A percentile compares a stretch with the other conserved stretches of the same genome.
Conservation (phyloP, 1,284 basidiomycete genomes). For the Puccinia triticina region DNA sequence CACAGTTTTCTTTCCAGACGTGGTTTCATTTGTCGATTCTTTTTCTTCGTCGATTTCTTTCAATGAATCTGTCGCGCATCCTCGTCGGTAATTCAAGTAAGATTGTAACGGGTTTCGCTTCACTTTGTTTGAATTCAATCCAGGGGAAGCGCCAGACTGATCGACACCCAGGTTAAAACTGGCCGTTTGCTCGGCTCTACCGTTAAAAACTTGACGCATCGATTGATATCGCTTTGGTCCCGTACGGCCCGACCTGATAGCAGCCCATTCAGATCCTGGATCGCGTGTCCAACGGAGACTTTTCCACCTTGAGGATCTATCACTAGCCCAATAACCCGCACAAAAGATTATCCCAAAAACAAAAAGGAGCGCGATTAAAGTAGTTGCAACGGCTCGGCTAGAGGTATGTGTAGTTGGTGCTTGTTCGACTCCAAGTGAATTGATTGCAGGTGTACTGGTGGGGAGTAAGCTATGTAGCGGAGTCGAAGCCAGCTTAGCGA, state of each 20-base stretch:
- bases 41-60: conserved; percentile 29
- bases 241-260: neutral
- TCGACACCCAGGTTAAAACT: neutral
- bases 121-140: conserved; percentile 6
- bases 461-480: neutral
- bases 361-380: conserved; percentile 25
- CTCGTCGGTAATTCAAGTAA: conserved; percentile 29
- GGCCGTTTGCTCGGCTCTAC: neutral
- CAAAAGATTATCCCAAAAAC: conserved; percentile 27
- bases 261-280: neutral
- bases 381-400: conserved; percentile 5
- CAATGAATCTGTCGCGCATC: neutral
- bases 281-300: conserved; percentile 13
- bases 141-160: neutral
- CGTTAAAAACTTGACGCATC: neutral
- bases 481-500: conserved; percentile 12
- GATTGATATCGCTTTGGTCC: neutral
- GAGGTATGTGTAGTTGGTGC: conserved; percentile 3
- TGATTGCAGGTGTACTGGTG: neutral
- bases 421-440: neutral
- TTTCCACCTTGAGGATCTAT: conserved; percentile 25
- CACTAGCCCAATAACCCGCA: conserved; percentile 19
- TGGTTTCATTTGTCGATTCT: conserved; percentile 12
- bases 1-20: neutral
- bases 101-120: conserved; percentile 28